These are phyloP conservation scores for Boletus bicolor DNA, from an alignment of 768 basidiomycete species.

Conservation along the genomic window DNA sequence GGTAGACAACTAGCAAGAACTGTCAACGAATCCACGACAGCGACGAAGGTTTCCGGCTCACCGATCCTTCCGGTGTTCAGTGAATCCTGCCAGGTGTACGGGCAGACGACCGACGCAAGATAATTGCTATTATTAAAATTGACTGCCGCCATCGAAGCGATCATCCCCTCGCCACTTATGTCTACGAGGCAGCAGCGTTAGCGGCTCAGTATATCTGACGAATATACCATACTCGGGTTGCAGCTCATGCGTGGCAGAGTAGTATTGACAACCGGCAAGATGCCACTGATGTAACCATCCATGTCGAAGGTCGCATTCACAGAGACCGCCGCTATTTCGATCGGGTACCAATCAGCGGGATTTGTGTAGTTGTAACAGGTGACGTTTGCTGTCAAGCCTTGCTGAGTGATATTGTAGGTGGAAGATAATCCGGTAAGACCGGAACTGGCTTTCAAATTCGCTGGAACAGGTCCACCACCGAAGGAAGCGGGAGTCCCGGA, in stretches of 20 bases:
- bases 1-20: neutral
- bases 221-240: neutral
- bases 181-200: neutral
- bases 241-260: neutral
- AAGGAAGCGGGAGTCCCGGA: neutral
- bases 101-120: neutral
- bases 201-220: no score
- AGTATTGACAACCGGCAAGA: neutral
- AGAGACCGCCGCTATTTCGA: neutral
- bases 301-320: neutral
- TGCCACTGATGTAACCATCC: neutral
- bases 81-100: neutral
- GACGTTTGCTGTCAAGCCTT: neutral
- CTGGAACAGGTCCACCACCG: neutral
- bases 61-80: neutral
- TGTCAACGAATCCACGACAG: neutral
- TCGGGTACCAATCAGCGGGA: neutral
- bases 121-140: conserved; percentile 1
- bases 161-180: neutral
- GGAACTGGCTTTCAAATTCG: neutral
- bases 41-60: neutral
- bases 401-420: neutral
- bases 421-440: neutral
- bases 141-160: neutral
- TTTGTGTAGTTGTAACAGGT: neutral